Percentiles rank a stretch among this genome's conserved stretches.
Evolutionary conservation across 208 protist species (phyloP).

Genomic region (Trypanosomatidae sp.): DNA sequence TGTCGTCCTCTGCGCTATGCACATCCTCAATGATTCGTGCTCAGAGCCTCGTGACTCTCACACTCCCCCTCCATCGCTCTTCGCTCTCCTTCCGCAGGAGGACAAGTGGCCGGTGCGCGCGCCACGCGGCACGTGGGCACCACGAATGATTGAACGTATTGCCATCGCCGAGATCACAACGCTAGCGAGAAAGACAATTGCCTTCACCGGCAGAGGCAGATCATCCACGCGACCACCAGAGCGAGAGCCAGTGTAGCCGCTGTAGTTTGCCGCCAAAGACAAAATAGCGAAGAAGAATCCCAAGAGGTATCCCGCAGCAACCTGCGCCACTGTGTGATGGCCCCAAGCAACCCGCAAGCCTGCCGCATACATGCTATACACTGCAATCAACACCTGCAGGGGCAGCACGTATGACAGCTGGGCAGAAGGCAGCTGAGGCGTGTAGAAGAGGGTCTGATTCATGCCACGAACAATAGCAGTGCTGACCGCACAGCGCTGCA

Average conservation of each 20-base stretch:
- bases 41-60: background rate
- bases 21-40: background rate
- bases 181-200: conserved; percentile 9
- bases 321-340: conserved; percentile 56
- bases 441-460: background rate
- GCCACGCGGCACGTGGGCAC: background rate
- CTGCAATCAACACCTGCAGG: conserved; percentile 23
- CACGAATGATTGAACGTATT: conserved; percentile 19
- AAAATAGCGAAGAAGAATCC: conserved; percentile 19
- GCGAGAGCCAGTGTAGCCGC: conserved; percentile 21
- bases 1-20: background rate
- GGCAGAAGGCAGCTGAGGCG: conserved; percentile 6
- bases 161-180: conserved; percentile 13
- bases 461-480: background rate
- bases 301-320: conserved; percentile 39
- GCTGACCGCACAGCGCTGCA: conserved; percentile 16
- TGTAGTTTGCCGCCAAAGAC: conserved; percentile 35
- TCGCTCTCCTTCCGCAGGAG: background rate
- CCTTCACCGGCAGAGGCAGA: conserved; percentile 26
- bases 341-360: conserved; percentile 37
- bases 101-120: too few relatives aligned
- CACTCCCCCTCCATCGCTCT: background rate
- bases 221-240: conserved; percentile 46
- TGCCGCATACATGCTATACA: conserved; percentile 41
- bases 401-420: conserved; percentile 2